Conservation (phyloP, 768 basidiomycete species). For the Suillus brevipes region DNA sequence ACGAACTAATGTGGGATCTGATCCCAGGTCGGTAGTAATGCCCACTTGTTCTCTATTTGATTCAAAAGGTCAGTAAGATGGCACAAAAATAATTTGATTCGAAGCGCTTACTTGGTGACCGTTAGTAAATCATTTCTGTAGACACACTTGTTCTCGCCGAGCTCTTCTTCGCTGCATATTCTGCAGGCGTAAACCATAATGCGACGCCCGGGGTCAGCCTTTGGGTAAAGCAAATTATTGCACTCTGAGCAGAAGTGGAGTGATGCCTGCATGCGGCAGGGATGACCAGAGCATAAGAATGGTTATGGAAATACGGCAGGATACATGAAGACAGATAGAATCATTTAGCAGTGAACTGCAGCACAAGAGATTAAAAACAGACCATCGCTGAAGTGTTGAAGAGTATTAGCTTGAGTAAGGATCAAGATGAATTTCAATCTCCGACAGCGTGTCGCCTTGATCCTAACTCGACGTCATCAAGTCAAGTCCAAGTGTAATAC, state of each 20-base stretch:
- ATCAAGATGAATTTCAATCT: conserved; percentile 30
- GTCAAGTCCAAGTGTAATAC: neutral
- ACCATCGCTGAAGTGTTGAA: conserved; percentile 22
- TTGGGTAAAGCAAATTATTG: conserved; percentile 92
- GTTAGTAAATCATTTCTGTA: conserved; percentile 93
- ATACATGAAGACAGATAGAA: neutral
- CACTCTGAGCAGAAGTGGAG: conserved; percentile 93
- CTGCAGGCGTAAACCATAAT: conserved; percentile 90
- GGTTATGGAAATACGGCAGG: neutral
- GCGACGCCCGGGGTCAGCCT: conserved; percentile 83
- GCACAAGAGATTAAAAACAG: conserved; percentile 16
- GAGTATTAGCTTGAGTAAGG: neutral
- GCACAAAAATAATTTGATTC: neutral
- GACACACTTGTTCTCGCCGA: conserved; percentile 84
- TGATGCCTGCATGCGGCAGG: conserved; percentile 55
- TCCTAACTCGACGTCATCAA: neutral
- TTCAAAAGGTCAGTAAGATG: conserved; percentile 10
- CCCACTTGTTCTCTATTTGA: conserved; percentile 84
- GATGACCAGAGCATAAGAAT: neutral
- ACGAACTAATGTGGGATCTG: conserved; percentile 85
- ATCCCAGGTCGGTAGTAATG: conserved; percentile 82
- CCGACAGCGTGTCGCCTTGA: conserved; percentile 14
- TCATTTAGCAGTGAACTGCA: conserved; percentile 17
- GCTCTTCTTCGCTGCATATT: conserved; percentile 86
- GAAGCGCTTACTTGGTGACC: conserved; percentile 74